These are phyloP conservation scores for Xylona heveae DNA, from an alignment of 495 filamentous ascomycete genomes.

Conservation along the genomic window DNA sequence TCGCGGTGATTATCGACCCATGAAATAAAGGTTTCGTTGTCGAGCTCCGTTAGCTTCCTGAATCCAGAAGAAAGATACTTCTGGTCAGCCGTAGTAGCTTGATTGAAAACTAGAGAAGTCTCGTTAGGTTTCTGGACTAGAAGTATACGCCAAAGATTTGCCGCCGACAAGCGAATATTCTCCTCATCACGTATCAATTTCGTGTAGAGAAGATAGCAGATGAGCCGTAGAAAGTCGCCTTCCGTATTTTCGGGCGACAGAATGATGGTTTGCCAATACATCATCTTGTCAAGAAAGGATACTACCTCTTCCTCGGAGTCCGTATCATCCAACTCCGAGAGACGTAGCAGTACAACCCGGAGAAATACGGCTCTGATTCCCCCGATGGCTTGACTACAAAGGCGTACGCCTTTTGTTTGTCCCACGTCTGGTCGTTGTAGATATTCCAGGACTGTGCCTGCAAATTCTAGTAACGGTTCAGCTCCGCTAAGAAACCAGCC, in stretches of 20 bases:
- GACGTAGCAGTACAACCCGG: slow-evolving; percentile 49
- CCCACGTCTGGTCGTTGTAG: slow-evolving; percentile 71
- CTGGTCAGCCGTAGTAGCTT: slow-evolving; percentile 46
- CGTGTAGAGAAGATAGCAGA: slow-evolving; percentile 79
- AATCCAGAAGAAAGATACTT: slow-evolving; percentile 56
- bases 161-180: slow-evolving; percentile 51
- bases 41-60: slow-evolving; percentile 61
- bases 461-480: slow-evolving; percentile 62
- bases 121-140: slow-evolving; percentile 87
- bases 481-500: slow-evolving; percentile 88
- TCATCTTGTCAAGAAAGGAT: slow-evolving; percentile 55
- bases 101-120: slow-evolving; percentile 43
- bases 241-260: slow-evolving; percentile 56
- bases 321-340: slow-evolving; percentile 62
- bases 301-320: slow-evolving; percentile 31
- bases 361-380: slow-evolving; percentile 58
- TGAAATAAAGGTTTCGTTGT: slow-evolving; percentile 62
- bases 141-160: slow-evolving; percentile 71
- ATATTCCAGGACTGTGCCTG: slow-evolving; percentile 69
- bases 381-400: slow-evolving; percentile 61
- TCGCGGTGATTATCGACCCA: slow-evolving; percentile 78
- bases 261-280: slow-evolving; percentile 88
- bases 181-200: slow-evolving; percentile 46
- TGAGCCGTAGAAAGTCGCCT: slow-evolving; percentile 51
- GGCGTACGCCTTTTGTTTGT: slow-evolving; percentile 58